Conservation (phyloP, 371 early-diverging fungal genomes). For the Entomophthora muscae region DNA sequence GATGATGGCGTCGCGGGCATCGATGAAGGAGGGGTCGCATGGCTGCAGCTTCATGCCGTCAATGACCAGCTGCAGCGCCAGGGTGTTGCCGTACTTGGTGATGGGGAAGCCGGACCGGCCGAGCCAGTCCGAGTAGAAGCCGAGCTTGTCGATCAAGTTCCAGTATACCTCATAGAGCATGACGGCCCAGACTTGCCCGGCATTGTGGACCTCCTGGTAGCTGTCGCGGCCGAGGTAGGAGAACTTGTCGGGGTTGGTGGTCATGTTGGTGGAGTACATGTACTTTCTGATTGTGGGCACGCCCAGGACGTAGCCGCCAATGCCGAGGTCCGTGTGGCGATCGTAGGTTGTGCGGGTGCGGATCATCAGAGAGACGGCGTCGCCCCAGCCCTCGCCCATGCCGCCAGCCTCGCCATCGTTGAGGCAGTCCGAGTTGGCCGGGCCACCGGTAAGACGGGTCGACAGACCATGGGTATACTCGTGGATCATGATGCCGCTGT, state of each 20-base stretch:
- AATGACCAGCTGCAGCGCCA: slow-evolving; percentile 71
- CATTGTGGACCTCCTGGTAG: slow-evolving; percentile 90
- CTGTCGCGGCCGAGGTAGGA: slow-evolving; percentile 63
- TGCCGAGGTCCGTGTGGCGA: slow-evolving; percentile 42
- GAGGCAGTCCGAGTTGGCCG: slow-evolving; percentile 76
- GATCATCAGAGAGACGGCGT: slow-evolving; percentile 75
- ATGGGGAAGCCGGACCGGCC: no score
- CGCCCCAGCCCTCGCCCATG: no score
- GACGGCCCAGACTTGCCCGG: slow-evolving; percentile 91
- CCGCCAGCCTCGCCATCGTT: no score
- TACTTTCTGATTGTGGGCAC: slow-evolving; percentile 77
- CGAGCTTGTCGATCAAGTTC: slow-evolving; percentile 42
- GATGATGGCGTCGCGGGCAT: slow-evolving; percentile 87
- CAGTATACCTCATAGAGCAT: slow-evolving; percentile 86
- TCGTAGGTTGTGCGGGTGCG: slow-evolving; percentile 37
- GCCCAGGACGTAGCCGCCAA: slow-evolving; percentile 75
- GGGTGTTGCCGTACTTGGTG: slow-evolving; percentile 49
- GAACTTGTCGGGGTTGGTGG: slow-evolving; percentile 79
- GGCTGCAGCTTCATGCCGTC: slow-evolving; percentile 89
- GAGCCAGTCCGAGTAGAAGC: slow-evolving; percentile 41
- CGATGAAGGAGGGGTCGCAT: slow-evolving; percentile 72
- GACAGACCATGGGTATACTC: slow-evolving; percentile 85
- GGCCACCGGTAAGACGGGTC: slow-evolving; percentile 84
- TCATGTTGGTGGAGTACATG: slow-evolving; percentile 62
- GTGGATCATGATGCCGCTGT: slow-evolving; percentile 79